Evolutionary conservation across 176 grass and related monocot genomes (phyloP).

Genomic region (Oryza meridionalis): DNA sequence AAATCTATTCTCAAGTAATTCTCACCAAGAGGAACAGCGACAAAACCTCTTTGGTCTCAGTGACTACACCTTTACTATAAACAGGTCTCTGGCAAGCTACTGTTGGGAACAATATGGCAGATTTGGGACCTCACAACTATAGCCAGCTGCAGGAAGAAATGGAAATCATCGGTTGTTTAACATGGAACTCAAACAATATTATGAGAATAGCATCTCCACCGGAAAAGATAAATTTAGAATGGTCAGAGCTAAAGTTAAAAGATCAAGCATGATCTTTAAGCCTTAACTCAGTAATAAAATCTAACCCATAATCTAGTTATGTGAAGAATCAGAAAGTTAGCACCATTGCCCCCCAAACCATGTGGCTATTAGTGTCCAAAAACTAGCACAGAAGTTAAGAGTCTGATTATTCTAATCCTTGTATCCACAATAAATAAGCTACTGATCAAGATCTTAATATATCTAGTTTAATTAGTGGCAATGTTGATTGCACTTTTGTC

Average conservation of each 20-base stretch:
- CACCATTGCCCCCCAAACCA: background rate
- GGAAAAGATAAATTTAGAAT: background rate
- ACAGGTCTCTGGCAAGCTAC: background rate
- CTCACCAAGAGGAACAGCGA: background rate
- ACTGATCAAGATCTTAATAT: background rate
- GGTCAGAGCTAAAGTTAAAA: background rate
- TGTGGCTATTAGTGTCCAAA: background rate
- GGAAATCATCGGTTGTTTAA: background rate
- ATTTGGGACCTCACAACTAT: background rate
- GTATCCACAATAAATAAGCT: background rate
- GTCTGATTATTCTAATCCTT: background rate
- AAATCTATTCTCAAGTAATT: background rate
- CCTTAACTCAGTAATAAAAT: background rate
- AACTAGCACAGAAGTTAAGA: background rate
- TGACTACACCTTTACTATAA: background rate
- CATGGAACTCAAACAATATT: background rate
- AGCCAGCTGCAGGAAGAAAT: background rate
- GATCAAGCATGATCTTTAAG: background rate
- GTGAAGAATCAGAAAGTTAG: background rate
- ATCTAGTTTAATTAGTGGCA: constrained; percentile 2
- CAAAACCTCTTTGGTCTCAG: background rate
- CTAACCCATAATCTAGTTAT: background rate
- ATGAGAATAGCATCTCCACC: background rate
- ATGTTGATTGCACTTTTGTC: constrained; percentile 25
- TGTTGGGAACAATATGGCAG: background rate